These are phyloP conservation scores for Phytophthora niederhauseri DNA, from an alignment of 352 stramenopile species.

Conservation along the genomic window DNA sequence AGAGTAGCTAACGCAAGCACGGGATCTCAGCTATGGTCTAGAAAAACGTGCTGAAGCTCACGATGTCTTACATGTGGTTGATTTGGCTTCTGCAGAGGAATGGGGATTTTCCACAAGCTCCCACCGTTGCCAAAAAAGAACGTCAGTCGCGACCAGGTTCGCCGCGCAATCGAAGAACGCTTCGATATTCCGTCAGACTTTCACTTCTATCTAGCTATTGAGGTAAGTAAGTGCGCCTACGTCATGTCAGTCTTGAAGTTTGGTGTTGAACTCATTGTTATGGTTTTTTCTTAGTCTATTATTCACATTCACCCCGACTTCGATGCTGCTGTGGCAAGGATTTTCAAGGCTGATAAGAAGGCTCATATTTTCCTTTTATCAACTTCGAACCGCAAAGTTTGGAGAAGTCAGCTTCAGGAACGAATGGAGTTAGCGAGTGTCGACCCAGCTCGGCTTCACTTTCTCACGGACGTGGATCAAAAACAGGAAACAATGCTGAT, in stretches of 20 bases:
- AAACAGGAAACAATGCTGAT: conserved; percentile 63
- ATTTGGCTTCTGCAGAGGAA: conserved; percentile 40
- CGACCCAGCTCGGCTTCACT: conserved; percentile 46
- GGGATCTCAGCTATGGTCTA: not conserved
- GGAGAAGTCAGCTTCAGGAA: conserved; percentile 53
- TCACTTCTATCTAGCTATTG: conserved; percentile 67
- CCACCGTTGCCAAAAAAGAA: conserved; percentile 44
- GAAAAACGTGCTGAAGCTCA: not conserved
- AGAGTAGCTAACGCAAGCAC: conserved; percentile 1
- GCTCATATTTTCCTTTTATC: conserved; percentile 69
- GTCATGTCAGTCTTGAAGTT: not conserved
- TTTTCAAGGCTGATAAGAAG: conserved; percentile 52
- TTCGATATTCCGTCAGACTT: conserved; percentile 61
- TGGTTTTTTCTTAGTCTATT: conserved; percentile 51
- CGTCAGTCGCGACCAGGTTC: conserved; percentile 50
- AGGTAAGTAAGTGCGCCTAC: conserved; percentile 50
- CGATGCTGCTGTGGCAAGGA: conserved; percentile 49
- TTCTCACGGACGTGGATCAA: conserved; percentile 63
- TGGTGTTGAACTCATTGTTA: not conserved
- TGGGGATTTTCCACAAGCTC: conserved; percentile 70
- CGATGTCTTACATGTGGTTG: not conserved
- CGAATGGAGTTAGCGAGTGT: conserved; percentile 44
- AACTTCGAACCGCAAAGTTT: conserved; percentile 55
- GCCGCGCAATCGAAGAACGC: conserved; percentile 52
- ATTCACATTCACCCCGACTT: conserved; percentile 82